A percentile compares a stretch with the other conserved stretches of the same genome.
Conservation (phyloP, 371 early-diverging fungal genomes). For the Actinomucor elegans region DNA sequence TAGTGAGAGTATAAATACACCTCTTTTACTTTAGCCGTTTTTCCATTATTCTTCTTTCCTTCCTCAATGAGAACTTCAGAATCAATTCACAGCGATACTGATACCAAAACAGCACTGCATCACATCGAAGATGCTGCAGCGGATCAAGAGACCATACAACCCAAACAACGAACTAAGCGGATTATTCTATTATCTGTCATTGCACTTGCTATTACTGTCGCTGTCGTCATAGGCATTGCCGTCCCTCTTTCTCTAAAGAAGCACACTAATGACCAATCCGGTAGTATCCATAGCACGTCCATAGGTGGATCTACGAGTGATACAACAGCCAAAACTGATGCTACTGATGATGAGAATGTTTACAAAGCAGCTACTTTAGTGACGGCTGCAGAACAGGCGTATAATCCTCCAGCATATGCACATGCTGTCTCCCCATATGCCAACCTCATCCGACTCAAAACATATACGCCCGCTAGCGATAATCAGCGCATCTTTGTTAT, state of each 20-base stretch:
- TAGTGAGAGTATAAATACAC: too few species aligned
- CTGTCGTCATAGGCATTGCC: background rate
- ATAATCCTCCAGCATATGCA: conserved; percentile 12
- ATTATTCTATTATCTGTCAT: background rate
- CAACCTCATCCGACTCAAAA: conserved; percentile 26
- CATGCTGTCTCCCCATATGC: conserved; percentile 34
- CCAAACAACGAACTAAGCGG: too few species aligned
- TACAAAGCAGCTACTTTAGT: background rate
- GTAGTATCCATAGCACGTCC: background rate
- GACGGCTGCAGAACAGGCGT: background rate
- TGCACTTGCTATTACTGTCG: background rate
- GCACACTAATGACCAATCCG: background rate
- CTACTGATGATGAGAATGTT: too few species aligned
- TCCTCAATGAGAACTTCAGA: too few species aligned
- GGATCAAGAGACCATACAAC: too few species aligned
- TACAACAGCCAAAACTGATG: background rate
- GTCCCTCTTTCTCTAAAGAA: background rate
- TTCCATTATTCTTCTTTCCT: too few species aligned
- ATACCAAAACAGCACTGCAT: too few species aligned
- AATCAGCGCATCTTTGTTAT: conserved; percentile 57
- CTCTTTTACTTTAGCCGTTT: too few species aligned
- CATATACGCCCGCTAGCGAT: background rate
- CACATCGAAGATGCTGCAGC: background rate
- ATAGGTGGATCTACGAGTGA: background rate
- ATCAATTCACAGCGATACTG: too few species aligned